Evolutionary conservation across 2,329 filamentous ascomycete genomes (phyloP).

Genomic region (Cercospora zeae-maydis): DNA sequence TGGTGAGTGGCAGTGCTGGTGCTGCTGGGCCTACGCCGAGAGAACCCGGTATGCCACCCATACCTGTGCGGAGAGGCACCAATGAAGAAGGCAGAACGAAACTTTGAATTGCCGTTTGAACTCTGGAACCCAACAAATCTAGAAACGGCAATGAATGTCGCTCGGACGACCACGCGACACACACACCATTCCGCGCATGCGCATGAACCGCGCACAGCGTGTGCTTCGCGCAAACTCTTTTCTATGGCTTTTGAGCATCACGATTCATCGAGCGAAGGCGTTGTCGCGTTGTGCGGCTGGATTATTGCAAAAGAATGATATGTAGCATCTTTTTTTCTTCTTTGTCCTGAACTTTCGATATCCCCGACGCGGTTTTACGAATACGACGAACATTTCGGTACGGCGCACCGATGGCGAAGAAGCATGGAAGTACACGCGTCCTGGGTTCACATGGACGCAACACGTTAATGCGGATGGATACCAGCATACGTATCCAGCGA

Average conservation of each 20-base stretch:
- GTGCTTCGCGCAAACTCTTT: not conserved
- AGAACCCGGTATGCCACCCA: conserved; percentile 13
- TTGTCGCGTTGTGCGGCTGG: not conserved
- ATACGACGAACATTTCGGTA: not conserved
- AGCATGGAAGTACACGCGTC: not conserved
- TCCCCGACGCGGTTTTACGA: not conserved
- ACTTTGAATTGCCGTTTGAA: conserved; percentile 25
- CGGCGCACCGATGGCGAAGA: not conserved
- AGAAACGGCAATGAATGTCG: not conserved
- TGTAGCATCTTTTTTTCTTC: not conserved
- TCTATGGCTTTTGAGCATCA: not conserved
- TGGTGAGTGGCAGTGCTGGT: conserved; percentile 21
- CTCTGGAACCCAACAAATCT: not conserved
- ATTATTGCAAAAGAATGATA: not conserved
- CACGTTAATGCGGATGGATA: not conserved
- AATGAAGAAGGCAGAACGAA: conserved; percentile 40
- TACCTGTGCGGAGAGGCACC: conserved; percentile 28
- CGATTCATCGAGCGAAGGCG: not conserved
- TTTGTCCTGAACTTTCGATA: not conserved
- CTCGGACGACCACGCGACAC: not conserved
- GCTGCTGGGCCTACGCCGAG: not conserved
- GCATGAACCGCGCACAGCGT: not conserved
- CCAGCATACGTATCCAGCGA: not conserved
- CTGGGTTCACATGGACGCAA: not conserved
- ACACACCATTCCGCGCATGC: not conserved